Percentiles rank a stretch among this genome's conserved stretches.
phyloP scores from a whole-genome alignment of 2,329 filamentous ascomycete species.

The Magnaporthiopsis rhizophila region DNA sequence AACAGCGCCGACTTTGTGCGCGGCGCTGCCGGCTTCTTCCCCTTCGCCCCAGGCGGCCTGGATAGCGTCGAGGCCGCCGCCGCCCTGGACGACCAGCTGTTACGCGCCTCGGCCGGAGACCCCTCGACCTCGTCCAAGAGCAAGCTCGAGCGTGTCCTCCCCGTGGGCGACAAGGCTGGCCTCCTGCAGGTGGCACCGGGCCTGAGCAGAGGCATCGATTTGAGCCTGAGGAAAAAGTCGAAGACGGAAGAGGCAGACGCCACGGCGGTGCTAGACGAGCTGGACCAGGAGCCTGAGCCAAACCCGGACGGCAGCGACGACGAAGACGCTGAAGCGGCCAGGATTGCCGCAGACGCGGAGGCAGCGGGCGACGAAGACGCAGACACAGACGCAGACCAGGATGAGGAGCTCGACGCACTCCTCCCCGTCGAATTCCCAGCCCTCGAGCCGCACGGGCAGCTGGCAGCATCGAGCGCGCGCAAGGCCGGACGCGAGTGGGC shows the following conservation, averaged over 20 bases:
- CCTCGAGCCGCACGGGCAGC: slow-evolving; percentile 71
- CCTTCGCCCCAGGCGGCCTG: slow-evolving; percentile 84
- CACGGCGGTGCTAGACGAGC: slow-evolving; percentile 59
- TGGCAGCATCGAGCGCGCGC: slow-evolving; percentile 63
- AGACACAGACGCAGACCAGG: slow-evolving; percentile 31
- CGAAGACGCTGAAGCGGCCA: slow-evolving; percentile 15
- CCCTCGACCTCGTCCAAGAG: slow-evolving; percentile 20
- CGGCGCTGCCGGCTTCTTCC: slow-evolving; percentile 87
- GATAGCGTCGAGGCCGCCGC: slow-evolving; percentile 82
- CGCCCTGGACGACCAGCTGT: slow-evolving; percentile 69
- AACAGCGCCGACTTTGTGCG: slow-evolving; percentile 84
- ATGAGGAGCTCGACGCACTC: slow-evolving; percentile 71
- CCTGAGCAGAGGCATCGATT: slow-evolving; percentile 67
- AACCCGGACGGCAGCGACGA: slow-evolving; percentile 23
- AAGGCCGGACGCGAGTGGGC: slow-evolving; percentile 86
- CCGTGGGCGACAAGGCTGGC: slow-evolving; percentile 54
- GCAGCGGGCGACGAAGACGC: slow-evolving; percentile 71
- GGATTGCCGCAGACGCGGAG: slow-evolving; percentile 40
- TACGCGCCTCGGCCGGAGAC: slow-evolving; percentile 27
- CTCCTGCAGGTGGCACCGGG: slow-evolving; percentile 80
- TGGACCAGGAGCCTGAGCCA: slow-evolving; percentile 37
- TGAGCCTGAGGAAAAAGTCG: slow-evolving; percentile 45
- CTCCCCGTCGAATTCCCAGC: slow-evolving; percentile 91
- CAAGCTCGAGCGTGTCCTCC: slow-evolving; percentile 77
- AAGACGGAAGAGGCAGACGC: slow-evolving; percentile 53